Conservation (phyloP, 2,329 filamentous ascomycete species). For the Diaporthe citriasiana region DNA sequence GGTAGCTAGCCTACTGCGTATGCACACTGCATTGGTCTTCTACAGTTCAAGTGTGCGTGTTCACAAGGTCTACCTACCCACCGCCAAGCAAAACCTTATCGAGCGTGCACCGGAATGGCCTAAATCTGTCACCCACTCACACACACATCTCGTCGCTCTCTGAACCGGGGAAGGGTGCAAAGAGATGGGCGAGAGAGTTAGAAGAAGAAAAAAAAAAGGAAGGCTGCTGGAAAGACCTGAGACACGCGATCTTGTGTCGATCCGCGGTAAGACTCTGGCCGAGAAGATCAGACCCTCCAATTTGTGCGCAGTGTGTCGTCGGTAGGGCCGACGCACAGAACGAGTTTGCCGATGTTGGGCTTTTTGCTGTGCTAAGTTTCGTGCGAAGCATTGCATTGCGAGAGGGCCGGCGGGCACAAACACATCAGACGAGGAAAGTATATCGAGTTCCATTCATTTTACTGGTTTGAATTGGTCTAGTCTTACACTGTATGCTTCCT, state of each 20-base stretch:
- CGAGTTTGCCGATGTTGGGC: background rate
- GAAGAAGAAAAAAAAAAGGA: no score
- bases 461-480: background rate
- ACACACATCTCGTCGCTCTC: background rate
- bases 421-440: conserved; percentile 11
- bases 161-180: no score
- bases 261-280: conserved; percentile 26
- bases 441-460: background rate
- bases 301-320: background rate
- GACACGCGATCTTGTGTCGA: conserved; percentile 15
- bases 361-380: conserved; percentile 15
- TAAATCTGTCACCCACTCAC: conserved; percentile 4
- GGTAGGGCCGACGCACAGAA: conserved; percentile 4
- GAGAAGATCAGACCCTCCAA: conserved; percentile 27
- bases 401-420: background rate
- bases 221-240: conserved; percentile 25
- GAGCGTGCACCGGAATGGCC: conserved; percentile 8
- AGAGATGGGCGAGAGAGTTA: background rate
- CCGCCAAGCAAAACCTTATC: conserved; percentile 32
- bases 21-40: background rate
- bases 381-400: background rate
- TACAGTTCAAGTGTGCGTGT: background rate
- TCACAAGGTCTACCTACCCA: background rate
- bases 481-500: no score
- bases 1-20: no score